Conservation (phyloP, 2,329 filamentous ascomycete species). For the Fusarium sp. region DNA sequence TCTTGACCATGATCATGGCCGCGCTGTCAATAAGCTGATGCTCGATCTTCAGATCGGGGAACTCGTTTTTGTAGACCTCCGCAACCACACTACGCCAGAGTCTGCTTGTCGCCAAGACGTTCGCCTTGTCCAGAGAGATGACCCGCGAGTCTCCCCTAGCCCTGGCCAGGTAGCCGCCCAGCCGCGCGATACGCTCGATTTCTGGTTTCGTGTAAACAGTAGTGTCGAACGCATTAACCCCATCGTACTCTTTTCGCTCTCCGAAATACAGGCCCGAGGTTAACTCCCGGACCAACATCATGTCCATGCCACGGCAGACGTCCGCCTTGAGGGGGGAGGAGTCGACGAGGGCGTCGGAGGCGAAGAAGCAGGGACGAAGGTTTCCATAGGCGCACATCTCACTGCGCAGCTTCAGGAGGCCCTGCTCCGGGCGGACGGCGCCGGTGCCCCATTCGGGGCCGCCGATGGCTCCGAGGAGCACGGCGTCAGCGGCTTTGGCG, state of each 20-base stretch:
- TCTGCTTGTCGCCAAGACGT: constrained; percentile 86
- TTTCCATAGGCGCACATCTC: constrained; percentile 93
- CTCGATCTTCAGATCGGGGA: constrained; percentile 81
- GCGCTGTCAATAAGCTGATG: constrained; percentile 94
- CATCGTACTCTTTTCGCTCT: constrained; percentile 81
- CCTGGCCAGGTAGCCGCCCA: constrained; percentile 82
- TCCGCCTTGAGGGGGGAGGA: constrained; percentile 85
- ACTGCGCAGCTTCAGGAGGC: constrained; percentile 87
- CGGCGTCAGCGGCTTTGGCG: constrained; percentile 85
- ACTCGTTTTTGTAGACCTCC: constrained; percentile 86
- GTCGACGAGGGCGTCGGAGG: constrained; percentile 82
- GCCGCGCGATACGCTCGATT: constrained; percentile 84
- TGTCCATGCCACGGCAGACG: constrained; percentile 84
- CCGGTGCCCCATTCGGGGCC: constrained; percentile 94
- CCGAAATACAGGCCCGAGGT: constrained; percentile 95
- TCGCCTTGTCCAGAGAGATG: constrained; percentile 91
- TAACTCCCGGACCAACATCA: constrained; percentile 89
- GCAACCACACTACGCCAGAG: constrained; percentile 87
- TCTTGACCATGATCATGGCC: constrained; percentile 95
- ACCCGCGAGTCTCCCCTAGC: constrained; percentile 75
- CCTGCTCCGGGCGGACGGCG: constrained; percentile 87
- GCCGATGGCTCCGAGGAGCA: constrained; percentile 90
- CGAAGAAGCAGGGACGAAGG: constrained; percentile 93
- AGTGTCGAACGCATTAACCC: constrained; percentile 79
- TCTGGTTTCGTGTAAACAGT: constrained; percentile 85